A percentile compares a stretch with the other conserved stretches of the same genome.
phyloP scores from a whole-genome alignment of 139 green algal species.

The Zygnema circumcarinatum region DNA sequence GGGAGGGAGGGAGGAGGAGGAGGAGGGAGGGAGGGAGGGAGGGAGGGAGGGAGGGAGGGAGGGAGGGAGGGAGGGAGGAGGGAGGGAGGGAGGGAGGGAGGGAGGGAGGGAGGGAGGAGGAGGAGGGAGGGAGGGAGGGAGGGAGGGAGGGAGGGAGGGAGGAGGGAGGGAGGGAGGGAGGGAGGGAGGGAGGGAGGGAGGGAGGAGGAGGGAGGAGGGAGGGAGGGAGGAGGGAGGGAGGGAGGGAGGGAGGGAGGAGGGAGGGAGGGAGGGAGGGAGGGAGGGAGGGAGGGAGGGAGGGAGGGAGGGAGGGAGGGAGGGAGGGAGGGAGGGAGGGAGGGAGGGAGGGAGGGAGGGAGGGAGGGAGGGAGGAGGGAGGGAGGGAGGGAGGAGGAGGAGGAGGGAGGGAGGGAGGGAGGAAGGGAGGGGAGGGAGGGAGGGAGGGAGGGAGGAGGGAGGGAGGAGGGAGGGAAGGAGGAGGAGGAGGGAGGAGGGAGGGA shows the following conservation, averaged over 20 bases:
- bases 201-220: background rate
- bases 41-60: background rate
- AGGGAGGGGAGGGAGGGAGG: background rate
- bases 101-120: background rate
- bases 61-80: too few relatives aligned
- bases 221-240: background rate
- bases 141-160: background rate
- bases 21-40: background rate
- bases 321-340: background rate
- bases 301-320: background rate
- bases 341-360: background rate
- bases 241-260: too few relatives aligned
- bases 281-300: background rate
- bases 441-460: too few relatives aligned
- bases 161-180: background rate
- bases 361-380: background rate
- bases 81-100: background rate
- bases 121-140: background rate
- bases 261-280: background rate
- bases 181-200: background rate
- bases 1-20: background rate
- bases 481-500: background rate
- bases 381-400: background rate
- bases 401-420: background rate
- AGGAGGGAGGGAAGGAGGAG: background rate